Evolutionary conservation across 345 rosid species (phyloP), one percentile per base, ranked within the genome.

Genomic region (Bruguiera sexangula): DNA sequence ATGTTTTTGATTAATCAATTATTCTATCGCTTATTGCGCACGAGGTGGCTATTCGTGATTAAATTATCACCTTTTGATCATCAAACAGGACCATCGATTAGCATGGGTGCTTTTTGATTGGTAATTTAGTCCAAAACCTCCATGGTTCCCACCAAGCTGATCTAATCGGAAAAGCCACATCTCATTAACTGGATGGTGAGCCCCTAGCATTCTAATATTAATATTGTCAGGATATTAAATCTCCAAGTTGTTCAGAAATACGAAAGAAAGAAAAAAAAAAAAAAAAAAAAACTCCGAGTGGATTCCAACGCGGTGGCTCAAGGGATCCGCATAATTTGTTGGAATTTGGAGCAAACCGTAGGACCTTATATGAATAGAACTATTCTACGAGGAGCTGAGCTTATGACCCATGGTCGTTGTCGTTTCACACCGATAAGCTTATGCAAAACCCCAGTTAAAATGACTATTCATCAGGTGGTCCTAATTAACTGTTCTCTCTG

Each of bases 81-180:
- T 65, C 76, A 27, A 78, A 77, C 73, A 60, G 60, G 53, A 67
- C 58, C 56, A 68, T 50, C 51, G 62, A 19, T 69, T 76, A 55
- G 50, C 34, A 56, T 30, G 69, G 32, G 58, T 27, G 60, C 26
- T 58, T 32, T 63, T 58, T 48, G 60, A 68, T 66, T 51, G 52
- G 66, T 48, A 56, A 31, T 50, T 65, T n/a, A 53, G 68, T 73
- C 75, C 71, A 74, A 80, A 68, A 74, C 76, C 59, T 37, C 63
- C 26, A 55, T 68, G 77, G 83, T 62, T 79, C 79, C 84, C 84
- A 61, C 77, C 24, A 2, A 31, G 57, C 9, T 69, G 69, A 54
- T 34, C 75, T 54, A 74, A 79, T 71, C 32, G 75, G 65, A 30
- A 78, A 67, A 66, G 70, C 79, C 85, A 80, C 83, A 11, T 66